Evolutionary conservation across 1,284 basidiomycete genomes (phyloP).

Genomic region (Ceratobasidium papillatum): DNA sequence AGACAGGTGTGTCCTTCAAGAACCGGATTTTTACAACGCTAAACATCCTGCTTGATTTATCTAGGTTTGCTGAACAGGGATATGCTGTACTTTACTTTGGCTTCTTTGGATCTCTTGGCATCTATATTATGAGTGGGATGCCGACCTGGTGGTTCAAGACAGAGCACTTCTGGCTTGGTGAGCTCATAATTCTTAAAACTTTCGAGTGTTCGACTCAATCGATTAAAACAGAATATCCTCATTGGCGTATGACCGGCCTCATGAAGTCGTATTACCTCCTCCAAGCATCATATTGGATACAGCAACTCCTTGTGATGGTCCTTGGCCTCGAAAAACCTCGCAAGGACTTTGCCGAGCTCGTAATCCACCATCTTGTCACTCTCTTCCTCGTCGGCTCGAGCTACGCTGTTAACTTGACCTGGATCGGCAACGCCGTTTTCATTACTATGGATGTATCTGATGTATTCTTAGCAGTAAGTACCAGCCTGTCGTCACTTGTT

Average conservation of each 20-base stretch:
- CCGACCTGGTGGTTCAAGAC: conserved; percentile 93
- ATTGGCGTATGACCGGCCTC: conserved; percentile 86
- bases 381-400: conserved; percentile 97
- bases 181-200: not conserved
- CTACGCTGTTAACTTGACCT: conserved; percentile 81
- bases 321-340: conserved; percentile 93
- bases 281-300: conserved; percentile 91
- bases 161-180: conserved; percentile 83
- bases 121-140: conserved; percentile 86
- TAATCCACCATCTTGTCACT: conserved; percentile 90
- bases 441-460: conserved; percentile 98
- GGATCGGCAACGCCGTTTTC: conserved; percentile 87
- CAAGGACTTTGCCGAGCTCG: conserved; percentile 89
- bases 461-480: conserved; percentile 80
- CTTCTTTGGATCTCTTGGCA: conserved; percentile 75
- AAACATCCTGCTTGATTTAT: not conserved
- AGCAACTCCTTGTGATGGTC: conserved; percentile 89
- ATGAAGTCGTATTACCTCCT: conserved; percentile 94
- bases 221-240: conserved; percentile 74
- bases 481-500: not conserved
- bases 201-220: not conserved
- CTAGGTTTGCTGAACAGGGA: conserved; percentile 83
- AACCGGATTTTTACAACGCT: not conserved
- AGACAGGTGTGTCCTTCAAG: conserved; percentile 57
- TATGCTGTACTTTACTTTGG: conserved; percentile 87